Evolutionary conservation across 495 filamentous ascomycete species (phyloP).

Genomic region (Delitschia confertaspora): DNA sequence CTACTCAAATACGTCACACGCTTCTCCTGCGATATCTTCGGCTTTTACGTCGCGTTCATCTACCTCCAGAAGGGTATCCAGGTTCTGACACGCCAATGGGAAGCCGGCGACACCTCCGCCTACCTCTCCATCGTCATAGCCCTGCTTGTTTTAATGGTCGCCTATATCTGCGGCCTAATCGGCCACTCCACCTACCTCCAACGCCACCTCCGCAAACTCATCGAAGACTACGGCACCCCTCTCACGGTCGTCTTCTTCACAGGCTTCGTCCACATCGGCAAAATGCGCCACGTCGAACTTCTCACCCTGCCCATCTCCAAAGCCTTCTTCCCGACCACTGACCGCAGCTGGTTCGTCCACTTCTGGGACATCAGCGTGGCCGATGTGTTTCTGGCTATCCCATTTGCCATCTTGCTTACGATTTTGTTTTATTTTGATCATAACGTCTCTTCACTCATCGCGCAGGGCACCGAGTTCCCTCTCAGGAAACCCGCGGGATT

Average conservation of each 20-base stretch:
- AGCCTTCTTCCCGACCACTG: constrained; percentile 73
- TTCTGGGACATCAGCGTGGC: constrained; percentile 76
- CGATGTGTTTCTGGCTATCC: constrained; percentile 79
- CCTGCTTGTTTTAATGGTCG: constrained; percentile 33
- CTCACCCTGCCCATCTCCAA: constrained; percentile 33
- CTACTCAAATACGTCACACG: constrained; percentile 39
- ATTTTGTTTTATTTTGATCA: constrained; percentile 93
- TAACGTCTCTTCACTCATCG: constrained; percentile 59
- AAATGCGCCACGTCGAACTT: constrained; percentile 54
- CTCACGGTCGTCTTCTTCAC: constrained; percentile 82
- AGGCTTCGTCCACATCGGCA: constrained; percentile 76
- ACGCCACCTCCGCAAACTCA: constrained; percentile 31
- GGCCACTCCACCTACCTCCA: constrained; percentile 32
- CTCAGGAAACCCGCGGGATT: constrained; percentile 87
- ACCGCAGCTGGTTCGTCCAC: constrained; percentile 72
- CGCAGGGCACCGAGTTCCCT: constrained; percentile 88
- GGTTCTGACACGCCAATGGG: constrained; percentile 28
- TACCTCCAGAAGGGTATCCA: constrained; percentile 38
- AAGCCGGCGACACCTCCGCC: constrained; percentile 28
- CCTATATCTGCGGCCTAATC: constrained; percentile 34
- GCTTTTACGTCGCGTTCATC: constrained; percentile 40
- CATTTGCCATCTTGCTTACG: constrained; percentile 77
- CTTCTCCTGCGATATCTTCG: constrained; percentile 40
- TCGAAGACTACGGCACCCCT: constrained; percentile 41
- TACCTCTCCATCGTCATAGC: constrained; percentile 35